Base-by-base conservation (phyloP, 805 yeast genomes). In the Yamadazyma scolyti region DNA sequence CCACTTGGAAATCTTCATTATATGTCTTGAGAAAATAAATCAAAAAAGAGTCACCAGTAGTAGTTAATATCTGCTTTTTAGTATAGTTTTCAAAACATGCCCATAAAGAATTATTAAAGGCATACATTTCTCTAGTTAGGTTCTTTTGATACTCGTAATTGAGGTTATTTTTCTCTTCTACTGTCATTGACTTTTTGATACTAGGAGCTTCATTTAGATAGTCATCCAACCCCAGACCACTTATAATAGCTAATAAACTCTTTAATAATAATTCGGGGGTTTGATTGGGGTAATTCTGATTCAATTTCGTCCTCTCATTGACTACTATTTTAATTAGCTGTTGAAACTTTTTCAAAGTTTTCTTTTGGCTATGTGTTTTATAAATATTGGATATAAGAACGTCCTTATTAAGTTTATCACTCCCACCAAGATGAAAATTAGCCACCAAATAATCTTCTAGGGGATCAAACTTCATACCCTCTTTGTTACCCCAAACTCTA, bases 1-100 rank as follows among this genome's bases (percentile, higher is more conserved):
- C 43, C 13, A 33, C 43, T 20, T 44, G 67, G 39, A 30, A 51
- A 22, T 57, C 68, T 16, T 59, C 66, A 31, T 57, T 58, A 47
- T 68, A 69, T 27, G 58, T 62, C 16, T 54, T 50, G 15, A 72
- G 40, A 38, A 70, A 73, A 43, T 51, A 59, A 9, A 56, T 61
- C 5, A 72, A 22, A 35, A 73, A 58, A n/a, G 48, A 38, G 5
- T 41, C 45, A 3, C 35, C 34, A 6, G 31, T 23, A 6, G 19
- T 22, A 4, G 18, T 17, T 9, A 25, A 23, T 16, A 23, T 27
- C 23, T 31, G 33, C 7, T 17, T 6, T 7, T 26, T 25, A 4
- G n/a, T 17, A 27, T 39, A 54, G 3, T 26, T 31, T 5, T 30
- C 18, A 26, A 44, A 48, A 5, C 49, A 38, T 21, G 30, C n/a